Base-by-base conservation (phyloP, 2,329 filamentous ascomycete species). In the Gyromitra esculenta region DNA sequence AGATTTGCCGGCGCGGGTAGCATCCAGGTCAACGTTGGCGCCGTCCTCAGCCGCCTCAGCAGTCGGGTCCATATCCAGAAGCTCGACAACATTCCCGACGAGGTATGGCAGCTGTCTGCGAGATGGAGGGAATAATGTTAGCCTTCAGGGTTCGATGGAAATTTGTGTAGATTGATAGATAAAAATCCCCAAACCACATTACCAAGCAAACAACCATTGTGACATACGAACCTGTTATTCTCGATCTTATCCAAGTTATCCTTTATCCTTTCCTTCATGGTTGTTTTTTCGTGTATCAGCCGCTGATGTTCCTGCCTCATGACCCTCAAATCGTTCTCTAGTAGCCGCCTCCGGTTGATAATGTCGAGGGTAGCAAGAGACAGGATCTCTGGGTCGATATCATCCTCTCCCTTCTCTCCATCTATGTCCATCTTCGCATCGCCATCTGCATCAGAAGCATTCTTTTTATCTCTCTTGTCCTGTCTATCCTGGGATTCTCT, bases 161-260 rank as follows among this genome's bases (percentile, higher is more conserved):
- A 39, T 31, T 39, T 62, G 13, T 56, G 35, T 45, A 67, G 13
- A 39, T 65, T 25, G 41, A 66, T 57, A 67, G 52, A 60, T 65
- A 37, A 1, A 35, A 52, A 57, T 62, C 18, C 43, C 35, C 21
- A 35, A 56, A 43, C 4, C 54, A 21, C 18, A 50, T 25, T 15
- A 37, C 18, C 45, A 54, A 63, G 31, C 37, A 52, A 65, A 54
- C 13, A 60, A 52, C 35, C 18, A 63, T 66, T 66, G 43, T 25
- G 18, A 63, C 56, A 43, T 59, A 81, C 87, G 80, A 86, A 97
- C 94, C 94, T 90, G 87, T 99, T 99, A 86, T 99, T 98, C 81
- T 96, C 94, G 82, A 99, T 99, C 89, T 99, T 99, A 81, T 99
- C 96, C 82, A 93, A 86, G 83, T 99, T 99, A 84, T 99, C 96